phyloP scores from a whole-genome alignment of 179 eudicot species.

The Sideroxylon spinosum region DNA sequence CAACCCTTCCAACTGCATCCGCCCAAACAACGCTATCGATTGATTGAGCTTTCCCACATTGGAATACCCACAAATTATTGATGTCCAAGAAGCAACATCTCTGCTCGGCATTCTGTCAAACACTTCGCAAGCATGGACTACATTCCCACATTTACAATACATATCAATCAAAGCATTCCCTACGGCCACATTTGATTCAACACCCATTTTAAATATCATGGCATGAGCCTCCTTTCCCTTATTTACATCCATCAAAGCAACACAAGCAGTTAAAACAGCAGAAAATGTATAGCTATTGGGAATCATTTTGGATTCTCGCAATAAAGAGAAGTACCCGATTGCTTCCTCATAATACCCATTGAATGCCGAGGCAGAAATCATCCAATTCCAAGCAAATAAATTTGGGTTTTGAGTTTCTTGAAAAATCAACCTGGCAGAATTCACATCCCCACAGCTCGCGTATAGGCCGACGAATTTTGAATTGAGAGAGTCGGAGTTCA shows the following conservation, averaged over 20 bases:
- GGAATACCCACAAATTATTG: slow-evolving; percentile 53
- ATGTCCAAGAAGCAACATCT: slow-evolving; percentile 68
- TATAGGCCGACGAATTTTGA: slow-evolving; percentile 50
- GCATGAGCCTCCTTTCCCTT: slow-evolving; percentile 57
- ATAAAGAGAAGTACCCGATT: slow-evolving; percentile 40
- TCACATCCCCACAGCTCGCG: slow-evolving; percentile 50
- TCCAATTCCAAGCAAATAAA: slow-evolving; percentile 68
- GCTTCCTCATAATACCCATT: slow-evolving; percentile 42
- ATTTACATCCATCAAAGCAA: slow-evolving; percentile 52
- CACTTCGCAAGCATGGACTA: slow-evolving; percentile 31
- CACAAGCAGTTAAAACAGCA: slow-evolving; percentile 51
- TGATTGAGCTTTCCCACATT: slow-evolving; percentile 34
- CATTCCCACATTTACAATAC: slow-evolving; percentile 53
- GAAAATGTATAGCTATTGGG: slow-evolving; percentile 52
- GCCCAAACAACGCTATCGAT: slow-evolving; percentile 42
- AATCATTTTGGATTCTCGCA: slow-evolving; percentile 28
- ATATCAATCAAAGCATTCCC: slow-evolving; percentile 59
- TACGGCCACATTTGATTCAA: slow-evolving; percentile 35
- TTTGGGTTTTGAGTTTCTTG: slow-evolving; percentile 40
- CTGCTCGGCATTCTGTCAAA: slow-evolving; percentile 25
- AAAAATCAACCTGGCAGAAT: slow-evolving; percentile 47
- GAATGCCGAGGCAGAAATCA: slow-evolving; percentile 56
- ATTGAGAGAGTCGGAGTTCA: slow-evolving; percentile 27
- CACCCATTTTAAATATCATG: slow-evolving; percentile 37
- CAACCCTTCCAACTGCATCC: slow-evolving; percentile 48